A percentile compares a stretch with the other conserved stretches of the same genome.
These are phyloP conservation scores for Aspergillus neotritici DNA, from an alignment of 2,329 filamentous ascomycete genomes.

Conservation along the genomic window DNA sequence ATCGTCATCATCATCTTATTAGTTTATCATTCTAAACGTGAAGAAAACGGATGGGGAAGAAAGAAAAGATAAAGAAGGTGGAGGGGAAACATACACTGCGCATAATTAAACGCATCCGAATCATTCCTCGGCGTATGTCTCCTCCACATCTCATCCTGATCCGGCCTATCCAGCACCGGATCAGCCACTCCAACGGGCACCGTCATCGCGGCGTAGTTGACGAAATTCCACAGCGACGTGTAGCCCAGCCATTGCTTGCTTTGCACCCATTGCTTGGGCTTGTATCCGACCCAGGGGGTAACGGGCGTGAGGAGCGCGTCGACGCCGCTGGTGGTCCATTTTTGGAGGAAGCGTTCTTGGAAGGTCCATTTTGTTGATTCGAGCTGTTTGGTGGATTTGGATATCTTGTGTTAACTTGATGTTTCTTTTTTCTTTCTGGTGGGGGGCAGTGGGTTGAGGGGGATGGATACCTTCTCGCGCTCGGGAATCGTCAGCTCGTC, in stretches of 20 bases:
- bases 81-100: slow-evolving; percentile 18
- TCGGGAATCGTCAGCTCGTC: slow-evolving; percentile 18
- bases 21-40: neutral
- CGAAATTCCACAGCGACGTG: slow-evolving; percentile 32
- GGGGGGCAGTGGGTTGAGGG: too few species aligned
- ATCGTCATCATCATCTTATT: neutral
- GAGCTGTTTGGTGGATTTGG: slow-evolving; percentile 6
- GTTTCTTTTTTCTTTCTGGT: neutral
- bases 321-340: slow-evolving; percentile 23
- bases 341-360: slow-evolving; percentile 16
- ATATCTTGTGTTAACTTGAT: neutral
- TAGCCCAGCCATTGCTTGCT: slow-evolving; percentile 32
- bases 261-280: slow-evolving; percentile 25
- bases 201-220: slow-evolving; percentile 30
- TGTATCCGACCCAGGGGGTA: slow-evolving; percentile 25
- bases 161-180: slow-evolving; percentile 26
- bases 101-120: slow-evolving; percentile 45
- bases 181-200: slow-evolving; percentile 42
- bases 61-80: slow-evolving; percentile 4
- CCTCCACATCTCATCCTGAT: slow-evolving; percentile 31
- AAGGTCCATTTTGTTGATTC: slow-evolving; percentile 18
- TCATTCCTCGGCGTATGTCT: slow-evolving; percentile 37
- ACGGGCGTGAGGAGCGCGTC: slow-evolving; percentile 28
- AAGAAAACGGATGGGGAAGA: neutral
- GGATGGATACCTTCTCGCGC: slow-evolving; percentile 15